phyloP scores from a whole-genome alignment of 31 red algal genomes.

The Asparagopsis taxiformis region DNA sequence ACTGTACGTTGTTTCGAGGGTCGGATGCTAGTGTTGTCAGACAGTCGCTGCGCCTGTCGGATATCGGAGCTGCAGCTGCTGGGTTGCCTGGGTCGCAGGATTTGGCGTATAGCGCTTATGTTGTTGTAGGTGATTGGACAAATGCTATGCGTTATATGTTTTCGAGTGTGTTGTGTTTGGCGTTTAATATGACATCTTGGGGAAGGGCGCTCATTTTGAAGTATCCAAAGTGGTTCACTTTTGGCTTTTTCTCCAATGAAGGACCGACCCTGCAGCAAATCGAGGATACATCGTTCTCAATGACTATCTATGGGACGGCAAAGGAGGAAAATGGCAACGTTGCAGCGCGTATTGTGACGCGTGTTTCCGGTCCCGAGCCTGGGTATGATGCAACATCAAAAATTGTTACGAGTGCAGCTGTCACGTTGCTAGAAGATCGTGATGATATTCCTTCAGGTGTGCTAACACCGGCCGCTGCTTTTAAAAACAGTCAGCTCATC shows the following conservation, averaged over 20 bases:
- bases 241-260: neutral
- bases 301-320: neutral
- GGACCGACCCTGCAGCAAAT: neutral
- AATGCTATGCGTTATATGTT: neutral
- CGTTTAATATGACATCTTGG: neutral
- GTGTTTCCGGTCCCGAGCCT: neutral
- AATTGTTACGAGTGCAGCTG: neutral
- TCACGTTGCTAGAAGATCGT: neutral
- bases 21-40: constrained; percentile 1
- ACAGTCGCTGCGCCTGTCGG: neutral
- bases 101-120: neutral
- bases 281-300: neutral
- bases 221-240: neutral
- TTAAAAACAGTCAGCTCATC: neutral
- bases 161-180: neutral
- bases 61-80: neutral
- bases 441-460: neutral
- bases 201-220: neutral
- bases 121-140: neutral
- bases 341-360: neutral
- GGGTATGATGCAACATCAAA: constrained; percentile 1
- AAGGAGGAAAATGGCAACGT: neutral
- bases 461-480: neutral
- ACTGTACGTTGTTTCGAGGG: neutral
- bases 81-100: neutral